Conservation (phyloP, 305 asterid species). For the Andrographis paniculata region DNA sequence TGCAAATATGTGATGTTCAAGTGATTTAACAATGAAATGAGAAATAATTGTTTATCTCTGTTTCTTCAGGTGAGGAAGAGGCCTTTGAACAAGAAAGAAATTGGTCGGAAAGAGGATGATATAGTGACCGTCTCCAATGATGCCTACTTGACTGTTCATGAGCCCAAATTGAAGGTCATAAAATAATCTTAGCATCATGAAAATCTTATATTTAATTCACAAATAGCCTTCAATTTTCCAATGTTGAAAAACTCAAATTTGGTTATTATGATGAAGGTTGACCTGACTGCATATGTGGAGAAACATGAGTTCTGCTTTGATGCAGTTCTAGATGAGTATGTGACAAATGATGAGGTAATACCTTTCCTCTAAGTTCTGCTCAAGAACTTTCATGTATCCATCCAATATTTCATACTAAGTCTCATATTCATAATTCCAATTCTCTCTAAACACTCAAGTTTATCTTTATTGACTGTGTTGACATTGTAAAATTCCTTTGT, state of each 20-base stretch:
- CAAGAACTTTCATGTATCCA: background rate
- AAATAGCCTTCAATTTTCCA: conserved; percentile 1
- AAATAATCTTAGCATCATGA: conserved; percentile 10
- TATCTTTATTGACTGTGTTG: background rate
- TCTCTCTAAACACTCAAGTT: too few species aligned
- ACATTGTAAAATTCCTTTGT: background rate
- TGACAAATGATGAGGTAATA: conserved; percentile 93
- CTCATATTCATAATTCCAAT: too few species aligned
- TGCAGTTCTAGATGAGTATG: conserved; percentile 90
- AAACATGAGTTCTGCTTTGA: conserved; percentile 98
- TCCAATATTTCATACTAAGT: too few species aligned
- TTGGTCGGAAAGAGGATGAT: conserved; percentile 89
- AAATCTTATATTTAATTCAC: background rate
- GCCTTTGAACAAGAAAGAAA: conserved; percentile 94
- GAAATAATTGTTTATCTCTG: conserved; percentile 18
- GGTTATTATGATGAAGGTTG: conserved; percentile 58
- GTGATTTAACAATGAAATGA: background rate
- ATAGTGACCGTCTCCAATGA: conserved; percentile 76
- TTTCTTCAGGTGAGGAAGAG: conserved; percentile 87
- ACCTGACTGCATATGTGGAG: conserved; percentile 97
- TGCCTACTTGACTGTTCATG: conserved; percentile 77
- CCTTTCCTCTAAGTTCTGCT: conserved; percentile 4
- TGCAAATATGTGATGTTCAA: conserved; percentile 2
- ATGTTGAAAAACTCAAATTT: conserved; percentile 25
- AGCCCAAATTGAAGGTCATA: conserved; percentile 88